Evolutionary conservation across 495 filamentous ascomycete genomes (phyloP).

Genomic region (Talaromyces trachyspermus): DNA sequence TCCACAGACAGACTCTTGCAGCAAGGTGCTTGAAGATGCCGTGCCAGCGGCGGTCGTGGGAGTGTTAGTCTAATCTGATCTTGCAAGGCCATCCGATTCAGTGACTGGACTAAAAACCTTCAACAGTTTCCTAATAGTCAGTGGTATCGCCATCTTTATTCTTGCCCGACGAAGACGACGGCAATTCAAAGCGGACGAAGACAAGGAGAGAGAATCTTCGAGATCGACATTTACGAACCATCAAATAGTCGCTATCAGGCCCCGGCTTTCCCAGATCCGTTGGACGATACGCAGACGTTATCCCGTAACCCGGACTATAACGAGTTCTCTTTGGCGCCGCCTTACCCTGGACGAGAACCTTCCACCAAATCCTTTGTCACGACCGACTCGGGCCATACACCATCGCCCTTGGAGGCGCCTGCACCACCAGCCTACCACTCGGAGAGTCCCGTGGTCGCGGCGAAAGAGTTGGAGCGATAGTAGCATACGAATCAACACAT

Average conservation of each 20-base stretch:
- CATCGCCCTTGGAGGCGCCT: background rate
- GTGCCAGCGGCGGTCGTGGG: conserved; percentile 1
- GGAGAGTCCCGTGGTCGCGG: background rate
- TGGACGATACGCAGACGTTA: conserved; percentile 1
- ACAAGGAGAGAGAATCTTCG: conserved; percentile 7
- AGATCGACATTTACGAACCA: conserved; percentile 7
- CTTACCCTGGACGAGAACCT: background rate
- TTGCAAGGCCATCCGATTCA: background rate
- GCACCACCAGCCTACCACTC: conserved; percentile 5
- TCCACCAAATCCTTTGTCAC: conserved; percentile 1
- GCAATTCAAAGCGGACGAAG: conserved; percentile 1
- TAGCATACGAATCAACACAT: background rate
- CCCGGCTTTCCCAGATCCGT: background rate
- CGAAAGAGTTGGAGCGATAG: background rate
- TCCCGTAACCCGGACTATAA: conserved; percentile 6
- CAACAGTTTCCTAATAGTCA: conserved; percentile 1
- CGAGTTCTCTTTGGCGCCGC: conserved; percentile 7
- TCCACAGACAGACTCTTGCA: background rate
- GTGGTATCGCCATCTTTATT: conserved; percentile 1
- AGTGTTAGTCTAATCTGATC: conserved; percentile 1
- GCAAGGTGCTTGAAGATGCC: conserved; percentile 3
- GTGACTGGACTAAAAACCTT: background rate
- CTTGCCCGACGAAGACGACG: conserved; percentile 3
- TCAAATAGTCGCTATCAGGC: background rate
- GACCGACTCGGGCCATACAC: background rate